A percentile compares a stretch with the other conserved stretches of the same genome.
Evolutionary conservation across 2,329 filamentous ascomycete species (phyloP).

Genomic region (Neonectria faginata): DNA sequence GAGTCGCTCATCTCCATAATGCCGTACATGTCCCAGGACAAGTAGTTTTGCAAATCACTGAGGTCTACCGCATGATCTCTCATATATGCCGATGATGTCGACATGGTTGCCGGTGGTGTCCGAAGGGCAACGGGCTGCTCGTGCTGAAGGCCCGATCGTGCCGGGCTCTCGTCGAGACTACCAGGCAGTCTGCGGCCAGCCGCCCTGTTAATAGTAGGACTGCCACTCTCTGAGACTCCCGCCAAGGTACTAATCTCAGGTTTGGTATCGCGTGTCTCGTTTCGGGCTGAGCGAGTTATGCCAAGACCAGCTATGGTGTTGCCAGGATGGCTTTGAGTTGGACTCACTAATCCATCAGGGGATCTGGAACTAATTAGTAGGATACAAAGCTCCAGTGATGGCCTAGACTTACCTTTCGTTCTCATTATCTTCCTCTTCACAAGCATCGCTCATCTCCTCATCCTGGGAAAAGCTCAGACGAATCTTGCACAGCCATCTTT

Average conservation of each 20-base stretch:
- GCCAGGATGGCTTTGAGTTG: constrained; percentile 34
- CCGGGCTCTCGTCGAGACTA: constrained; percentile 39
- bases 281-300: constrained; percentile 39
- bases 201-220: constrained; percentile 29
- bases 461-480: constrained; percentile 47
- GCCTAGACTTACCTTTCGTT: constrained; percentile 34
- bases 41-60: constrained; percentile 54
- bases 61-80: constrained; percentile 52
- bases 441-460: constrained; percentile 44
- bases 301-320: constrained; percentile 41
- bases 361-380: constrained; percentile 31
- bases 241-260: constrained; percentile 31
- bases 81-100: constrained; percentile 44
- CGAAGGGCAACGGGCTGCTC: constrained; percentile 50
- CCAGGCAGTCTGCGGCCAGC: constrained; percentile 29
- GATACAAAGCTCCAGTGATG: not conserved
- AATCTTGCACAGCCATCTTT: constrained; percentile 55
- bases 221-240: constrained; percentile 29
- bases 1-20: constrained; percentile 56
- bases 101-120: constrained; percentile 35
- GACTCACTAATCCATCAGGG: constrained; percentile 33
- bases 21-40: constrained; percentile 56
- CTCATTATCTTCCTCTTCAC: constrained; percentile 28
- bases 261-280: constrained; percentile 38
- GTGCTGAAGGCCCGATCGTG: constrained; percentile 52